These are phyloP conservation scores for Trichoderma afroharzianum DNA, from an alignment of 2,329 filamentous ascomycete species.

Conservation along the genomic window DNA sequence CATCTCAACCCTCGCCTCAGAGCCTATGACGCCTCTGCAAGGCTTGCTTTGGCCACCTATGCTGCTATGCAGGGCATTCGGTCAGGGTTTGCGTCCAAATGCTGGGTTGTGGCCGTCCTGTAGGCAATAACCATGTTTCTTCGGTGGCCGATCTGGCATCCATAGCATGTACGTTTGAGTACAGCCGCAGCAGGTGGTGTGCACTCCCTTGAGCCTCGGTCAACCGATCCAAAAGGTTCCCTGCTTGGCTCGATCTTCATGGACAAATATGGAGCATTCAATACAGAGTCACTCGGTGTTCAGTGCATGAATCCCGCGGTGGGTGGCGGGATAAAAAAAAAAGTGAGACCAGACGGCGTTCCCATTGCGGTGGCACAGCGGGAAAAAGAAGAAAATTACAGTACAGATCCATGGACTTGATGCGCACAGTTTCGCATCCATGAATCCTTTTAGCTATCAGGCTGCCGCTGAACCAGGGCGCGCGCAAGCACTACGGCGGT, in stretches of 20 bases:
- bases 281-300: background rate
- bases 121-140: background rate
- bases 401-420: background rate
- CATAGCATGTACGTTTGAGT: background rate
- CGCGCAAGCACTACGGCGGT: background rate
- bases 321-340: background rate
- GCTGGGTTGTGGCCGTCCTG: background rate
- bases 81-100: background rate
- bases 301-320: background rate
- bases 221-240: background rate
- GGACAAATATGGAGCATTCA: background rate
- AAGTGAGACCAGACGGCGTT: background rate
- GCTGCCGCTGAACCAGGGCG: background rate
- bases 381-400: background rate
- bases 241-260: background rate
- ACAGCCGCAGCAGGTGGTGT: background rate
- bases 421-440: background rate
- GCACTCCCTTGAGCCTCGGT: conserved; percentile 1
- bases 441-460: background rate
- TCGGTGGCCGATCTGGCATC: background rate
- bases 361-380: background rate
- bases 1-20: background rate
- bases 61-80: conserved; percentile 2
- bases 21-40: background rate
- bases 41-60: background rate